phyloP scores from a whole-genome alignment of 495 filamentous ascomycete species.

The Penicillium diatomitis region DNA sequence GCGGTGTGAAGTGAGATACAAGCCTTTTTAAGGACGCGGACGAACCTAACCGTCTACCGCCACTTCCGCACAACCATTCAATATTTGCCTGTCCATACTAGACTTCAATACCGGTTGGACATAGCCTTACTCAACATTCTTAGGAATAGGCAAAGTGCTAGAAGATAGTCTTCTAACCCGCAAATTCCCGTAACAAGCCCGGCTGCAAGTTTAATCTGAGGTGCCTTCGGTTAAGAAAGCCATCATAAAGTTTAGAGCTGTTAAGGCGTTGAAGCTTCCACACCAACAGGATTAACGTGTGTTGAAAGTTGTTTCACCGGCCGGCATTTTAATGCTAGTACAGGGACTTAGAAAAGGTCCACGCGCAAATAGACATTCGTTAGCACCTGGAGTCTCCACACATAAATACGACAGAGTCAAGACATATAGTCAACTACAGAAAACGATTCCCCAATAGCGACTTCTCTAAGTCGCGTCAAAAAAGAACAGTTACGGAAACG shows the following conservation, averaged over 20 bases:
- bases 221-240: neutral
- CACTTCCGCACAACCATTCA: neutral
- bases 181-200: neutral
- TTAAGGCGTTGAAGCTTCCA: neutral
- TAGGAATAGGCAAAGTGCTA: neutral
- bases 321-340: neutral
- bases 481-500: constrained; percentile 1
- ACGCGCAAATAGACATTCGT: neutral
- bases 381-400: neutral
- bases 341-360: neutral
- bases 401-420: neutral
- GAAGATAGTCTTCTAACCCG: neutral
- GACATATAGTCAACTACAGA: neutral
- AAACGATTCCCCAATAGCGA: neutral
- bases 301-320: neutral
- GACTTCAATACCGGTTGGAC: neutral
- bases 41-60: neutral
- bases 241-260: neutral
- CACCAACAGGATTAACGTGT: neutral
- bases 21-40: neutral
- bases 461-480: neutral
- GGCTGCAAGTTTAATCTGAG: neutral
- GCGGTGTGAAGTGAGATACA: neutral
- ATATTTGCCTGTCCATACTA: neutral
- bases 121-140: neutral